Evolutionary conservation across 2,329 filamentous ascomycete genomes (phyloP).

Genomic region (Dothidotthia symphoricarpi): DNA sequence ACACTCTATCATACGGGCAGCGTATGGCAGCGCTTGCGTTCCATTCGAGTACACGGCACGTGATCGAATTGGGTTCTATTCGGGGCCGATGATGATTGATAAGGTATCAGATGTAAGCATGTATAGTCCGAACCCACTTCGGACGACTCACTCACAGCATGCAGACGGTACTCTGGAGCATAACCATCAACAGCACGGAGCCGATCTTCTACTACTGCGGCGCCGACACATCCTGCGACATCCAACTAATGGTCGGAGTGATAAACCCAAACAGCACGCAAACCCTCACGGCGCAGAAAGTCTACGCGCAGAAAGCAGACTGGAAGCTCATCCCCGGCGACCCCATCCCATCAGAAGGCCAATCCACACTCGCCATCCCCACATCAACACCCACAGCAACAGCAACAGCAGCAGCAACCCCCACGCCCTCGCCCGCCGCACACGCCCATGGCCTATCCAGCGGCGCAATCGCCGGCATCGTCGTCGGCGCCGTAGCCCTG

Average conservation of each 20-base stretch:
- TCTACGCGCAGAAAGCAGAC: slow-evolving; percentile 22
- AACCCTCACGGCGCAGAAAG: slow-evolving; percentile 29
- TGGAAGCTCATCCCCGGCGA: slow-evolving; percentile 43
- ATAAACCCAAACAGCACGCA: slow-evolving; percentile 60
- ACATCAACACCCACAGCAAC: slow-evolving; percentile 11
- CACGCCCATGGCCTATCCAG: slow-evolving; percentile 26
- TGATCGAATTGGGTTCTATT: slow-evolving; percentile 35
- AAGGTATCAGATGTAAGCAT: slow-evolving; percentile 26
- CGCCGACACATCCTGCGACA: slow-evolving; percentile 63
- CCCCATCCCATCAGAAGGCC: slow-evolving; percentile 40
- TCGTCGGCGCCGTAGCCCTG: slow-evolving; percentile 61
- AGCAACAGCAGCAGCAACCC: slow-evolving; percentile 10
- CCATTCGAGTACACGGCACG: slow-evolving; percentile 38
- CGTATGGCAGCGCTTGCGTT: slow-evolving; percentile 42
- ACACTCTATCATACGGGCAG: slow-evolving; percentile 46
- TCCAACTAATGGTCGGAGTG: slow-evolving; percentile 70
- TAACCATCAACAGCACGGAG: slow-evolving; percentile 37
- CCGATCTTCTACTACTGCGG: slow-evolving; percentile 47
- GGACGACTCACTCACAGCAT: slow-evolving; percentile 2
- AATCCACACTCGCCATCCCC: slow-evolving; percentile 10
- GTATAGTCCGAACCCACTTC: neutral
- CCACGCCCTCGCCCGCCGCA: neutral
- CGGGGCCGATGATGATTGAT: slow-evolving; percentile 25
- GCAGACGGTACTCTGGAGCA: slow-evolving; percentile 31
- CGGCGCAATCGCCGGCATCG: slow-evolving; percentile 54